Conservation (phyloP, 306 rosid genomes). For the Dryas drummondii region DNA sequence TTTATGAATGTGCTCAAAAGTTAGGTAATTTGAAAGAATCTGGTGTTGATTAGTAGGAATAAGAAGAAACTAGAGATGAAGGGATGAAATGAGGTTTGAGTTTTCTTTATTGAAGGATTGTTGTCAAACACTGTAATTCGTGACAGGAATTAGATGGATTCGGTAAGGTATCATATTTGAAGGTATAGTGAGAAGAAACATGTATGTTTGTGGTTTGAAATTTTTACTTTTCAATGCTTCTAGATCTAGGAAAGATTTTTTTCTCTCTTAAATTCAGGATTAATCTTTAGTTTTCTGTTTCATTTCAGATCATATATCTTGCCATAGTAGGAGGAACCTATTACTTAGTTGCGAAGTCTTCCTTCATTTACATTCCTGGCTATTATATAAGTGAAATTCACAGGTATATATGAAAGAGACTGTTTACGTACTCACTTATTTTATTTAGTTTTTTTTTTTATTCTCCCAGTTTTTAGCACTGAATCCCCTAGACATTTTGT, state of each 20-base stretch:
- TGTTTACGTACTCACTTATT: neutral
- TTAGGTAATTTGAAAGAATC: neutral
- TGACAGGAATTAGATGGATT: too few species aligned
- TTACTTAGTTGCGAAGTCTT: conserved; percentile 54
- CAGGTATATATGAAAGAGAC: conserved; percentile 44
- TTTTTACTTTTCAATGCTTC: neutral
- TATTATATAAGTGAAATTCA: conserved; percentile 76
- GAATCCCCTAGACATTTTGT: conserved; percentile 29
- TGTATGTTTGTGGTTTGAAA: neutral
- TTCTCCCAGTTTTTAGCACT: conserved; percentile 25
- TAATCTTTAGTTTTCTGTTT: conserved; percentile 18
- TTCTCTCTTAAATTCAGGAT: neutral
- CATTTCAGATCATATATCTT: conserved; percentile 62
- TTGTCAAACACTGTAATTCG: too few species aligned
- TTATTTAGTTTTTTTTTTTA: neutral
- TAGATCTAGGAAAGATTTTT: neutral
- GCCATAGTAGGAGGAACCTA: conserved; percentile 59
- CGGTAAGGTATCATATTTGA: neutral
- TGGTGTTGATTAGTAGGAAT: too few species aligned
- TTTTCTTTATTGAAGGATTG: too few species aligned
- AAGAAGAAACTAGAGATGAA: too few species aligned
- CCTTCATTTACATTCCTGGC: conserved; percentile 78
- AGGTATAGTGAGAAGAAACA: neutral
- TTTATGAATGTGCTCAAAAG: neutral
- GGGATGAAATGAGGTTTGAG: too few species aligned